phyloP scores from a whole-genome alignment of 2,329 filamentous ascomycete genomes.

The Sporothrix euskadiensis region DNA sequence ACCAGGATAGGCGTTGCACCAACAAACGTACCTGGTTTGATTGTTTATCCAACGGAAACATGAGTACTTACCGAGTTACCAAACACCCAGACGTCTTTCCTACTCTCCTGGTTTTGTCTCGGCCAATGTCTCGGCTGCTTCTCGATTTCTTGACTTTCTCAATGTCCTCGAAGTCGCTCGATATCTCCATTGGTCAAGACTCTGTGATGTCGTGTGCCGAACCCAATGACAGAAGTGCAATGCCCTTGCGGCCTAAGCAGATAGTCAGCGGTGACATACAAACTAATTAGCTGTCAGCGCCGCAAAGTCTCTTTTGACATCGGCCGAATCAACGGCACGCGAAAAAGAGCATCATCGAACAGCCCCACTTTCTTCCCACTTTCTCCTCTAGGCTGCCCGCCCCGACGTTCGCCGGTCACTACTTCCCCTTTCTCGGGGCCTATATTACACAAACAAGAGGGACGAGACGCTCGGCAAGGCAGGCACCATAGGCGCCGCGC shows the following conservation, averaged over 20 bases:
- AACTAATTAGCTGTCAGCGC: neutral
- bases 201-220: neutral
- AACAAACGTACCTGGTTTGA: neutral
- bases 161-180: neutral
- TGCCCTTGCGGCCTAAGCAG: neutral
- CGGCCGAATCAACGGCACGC: constrained; percentile 19
- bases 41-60: neutral
- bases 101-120: neutral
- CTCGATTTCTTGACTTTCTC: neutral
- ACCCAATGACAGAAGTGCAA: neutral
- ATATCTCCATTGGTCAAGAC: neutral
- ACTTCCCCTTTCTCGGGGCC: neutral
- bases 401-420: neutral
- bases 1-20: neutral
- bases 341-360: neutral
- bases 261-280: neutral
- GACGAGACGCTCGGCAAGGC: neutral
- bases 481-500: neutral
- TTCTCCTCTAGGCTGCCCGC: constrained; percentile 13
- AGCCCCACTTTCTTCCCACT: constrained; percentile 18
- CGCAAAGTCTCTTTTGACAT: neutral
- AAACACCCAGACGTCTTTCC: neutral
- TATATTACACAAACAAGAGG: neutral
- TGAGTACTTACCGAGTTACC: neutral
- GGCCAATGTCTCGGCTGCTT: neutral